Evolutionary conservation across 768 basidiomycete species (phyloP).

Genomic region (Suillus alpinus): DNA sequence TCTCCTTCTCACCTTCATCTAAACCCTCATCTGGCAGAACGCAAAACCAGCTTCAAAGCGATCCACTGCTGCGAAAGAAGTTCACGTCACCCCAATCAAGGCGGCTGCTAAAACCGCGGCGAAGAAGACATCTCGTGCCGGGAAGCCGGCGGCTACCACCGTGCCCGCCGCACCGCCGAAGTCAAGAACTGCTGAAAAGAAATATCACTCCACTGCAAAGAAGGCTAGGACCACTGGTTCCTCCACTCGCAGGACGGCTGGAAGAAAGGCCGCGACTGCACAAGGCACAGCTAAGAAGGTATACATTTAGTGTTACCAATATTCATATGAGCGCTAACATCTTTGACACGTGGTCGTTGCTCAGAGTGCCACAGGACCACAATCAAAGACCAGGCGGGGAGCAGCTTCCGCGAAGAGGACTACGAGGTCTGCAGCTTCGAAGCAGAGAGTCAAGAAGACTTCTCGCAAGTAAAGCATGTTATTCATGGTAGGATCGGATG

Average conservation of each 20-base stretch:
- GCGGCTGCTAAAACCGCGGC: constrained; percentile 2
- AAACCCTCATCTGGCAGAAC: constrained; percentile 8
- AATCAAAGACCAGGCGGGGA: not conserved
- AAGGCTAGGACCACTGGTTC: constrained; percentile 15
- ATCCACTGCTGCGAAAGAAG: not conserved
- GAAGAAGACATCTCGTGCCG: constrained; percentile 3
- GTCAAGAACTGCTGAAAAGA: constrained; percentile 9
- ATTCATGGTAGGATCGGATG: constrained; percentile 4
- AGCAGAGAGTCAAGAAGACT: not conserved
- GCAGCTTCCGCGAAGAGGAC: not conserved
- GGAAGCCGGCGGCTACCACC: not conserved
- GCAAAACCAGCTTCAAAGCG: constrained; percentile 10
- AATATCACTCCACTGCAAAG: constrained; percentile 25
- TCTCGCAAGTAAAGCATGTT: constrained; percentile 3
- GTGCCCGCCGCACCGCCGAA: constrained; percentile 5
- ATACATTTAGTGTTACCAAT: not conserved
- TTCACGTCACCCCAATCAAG: not conserved
- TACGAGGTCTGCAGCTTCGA: not conserved
- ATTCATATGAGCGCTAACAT: not conserved
- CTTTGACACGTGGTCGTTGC: not conserved
- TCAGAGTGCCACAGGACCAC: not conserved
- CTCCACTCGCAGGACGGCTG: constrained; percentile 9
- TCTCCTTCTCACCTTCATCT: not conserved
- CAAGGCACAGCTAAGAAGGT: constrained; percentile 12
- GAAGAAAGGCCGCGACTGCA: constrained; percentile 6